Evolutionary conservation across 2,329 filamentous ascomycete species (phyloP), one percentile per base, ranked within the genome.

Genomic region (Colletotrichum coccodes): DNA sequence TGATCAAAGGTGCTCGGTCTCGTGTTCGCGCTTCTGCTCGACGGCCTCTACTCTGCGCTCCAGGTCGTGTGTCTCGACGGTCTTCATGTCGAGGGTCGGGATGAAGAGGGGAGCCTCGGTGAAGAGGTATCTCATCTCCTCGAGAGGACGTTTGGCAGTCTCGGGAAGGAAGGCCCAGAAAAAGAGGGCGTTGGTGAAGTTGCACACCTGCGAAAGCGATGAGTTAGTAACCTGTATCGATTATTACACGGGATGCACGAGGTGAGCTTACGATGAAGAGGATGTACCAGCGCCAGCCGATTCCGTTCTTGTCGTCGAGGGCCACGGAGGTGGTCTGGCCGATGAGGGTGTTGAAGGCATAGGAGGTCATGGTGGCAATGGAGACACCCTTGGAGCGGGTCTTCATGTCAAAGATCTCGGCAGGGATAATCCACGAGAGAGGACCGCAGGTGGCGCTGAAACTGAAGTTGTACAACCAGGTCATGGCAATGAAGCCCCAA

Each of bases 401-500:
- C 70, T 90, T 88, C 3, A 91, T 94, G 78, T 94, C 92, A 79
- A 94, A 94, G 46, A 94, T 91, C 76, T 94, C 91, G 57, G 91
- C 90, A 0, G 88, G 88, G 69, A 90, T 89, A 72, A 87, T 87
- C 86, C 79, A 86, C 0, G 78, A 80, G 1, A 94, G 80, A 0
- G 92, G 91, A 26, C 92, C 92, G 68, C 90, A 92, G 2, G 91
- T 91, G 38, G 86, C 86, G 4, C 86, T 91, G 84, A 94, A 94
- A 47, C 86, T 91, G 81, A 94, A 92, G 80, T 95, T 94, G 84
- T 93, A 95, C 1, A 93, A 77, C 92, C 92, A 95, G 1, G 92
- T 95, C 73, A 88, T 85, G 47, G 70, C 75, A 70, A 95, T 95
- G 79, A 95, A 95, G 1, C 89, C 91, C 90, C 91, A 93, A 7